A percentile compares a stretch with the other conserved stretches of the same genome.
Evolutionary conservation across 2,329 filamentous ascomycete species (phyloP).

Genomic region (Aspergillus sp.): DNA sequence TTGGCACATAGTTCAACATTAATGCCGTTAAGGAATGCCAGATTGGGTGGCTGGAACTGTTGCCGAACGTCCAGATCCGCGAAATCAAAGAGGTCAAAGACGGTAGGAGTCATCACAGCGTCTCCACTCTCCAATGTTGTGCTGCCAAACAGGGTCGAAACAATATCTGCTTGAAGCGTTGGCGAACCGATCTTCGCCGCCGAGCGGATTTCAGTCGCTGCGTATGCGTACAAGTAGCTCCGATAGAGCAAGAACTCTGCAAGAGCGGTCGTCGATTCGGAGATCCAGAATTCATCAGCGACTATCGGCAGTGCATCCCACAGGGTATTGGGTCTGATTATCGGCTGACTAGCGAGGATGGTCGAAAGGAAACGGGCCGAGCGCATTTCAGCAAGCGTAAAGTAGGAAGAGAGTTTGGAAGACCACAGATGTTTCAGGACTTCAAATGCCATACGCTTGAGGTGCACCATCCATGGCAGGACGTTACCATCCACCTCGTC

Average conservation of each 20-base stretch:
- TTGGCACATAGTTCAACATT: slow-evolving; percentile 66
- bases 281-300: slow-evolving; percentile 66
- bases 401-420: slow-evolving; percentile 71
- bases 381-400: slow-evolving; percentile 77
- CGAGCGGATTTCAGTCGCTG: slow-evolving; percentile 78
- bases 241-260: slow-evolving; percentile 76
- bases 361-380: slow-evolving; percentile 76
- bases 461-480: slow-evolving; percentile 65
- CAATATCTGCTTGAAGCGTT: slow-evolving; percentile 65
- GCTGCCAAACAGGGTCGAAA: slow-evolving; percentile 69
- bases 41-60: slow-evolving; percentile 49
- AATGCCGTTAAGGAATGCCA: slow-evolving; percentile 63
- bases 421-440: slow-evolving; percentile 81
- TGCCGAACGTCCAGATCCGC: slow-evolving; percentile 62
- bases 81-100: slow-evolving; percentile 95
- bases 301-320: slow-evolving; percentile 71
- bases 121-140: slow-evolving; percentile 67
- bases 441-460: slow-evolving; percentile 68
- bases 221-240: slow-evolving; percentile 78
- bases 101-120: slow-evolving; percentile 65
- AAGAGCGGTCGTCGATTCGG: slow-evolving; percentile 66
- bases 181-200: slow-evolving; percentile 70
- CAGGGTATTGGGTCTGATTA: slow-evolving; percentile 65
- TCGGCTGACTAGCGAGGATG: slow-evolving; percentile 67
- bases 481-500: slow-evolving; percentile 61